phyloP scores from a whole-genome alignment of 2,329 filamentous ascomycete species.

The Saccharata proteae region DNA sequence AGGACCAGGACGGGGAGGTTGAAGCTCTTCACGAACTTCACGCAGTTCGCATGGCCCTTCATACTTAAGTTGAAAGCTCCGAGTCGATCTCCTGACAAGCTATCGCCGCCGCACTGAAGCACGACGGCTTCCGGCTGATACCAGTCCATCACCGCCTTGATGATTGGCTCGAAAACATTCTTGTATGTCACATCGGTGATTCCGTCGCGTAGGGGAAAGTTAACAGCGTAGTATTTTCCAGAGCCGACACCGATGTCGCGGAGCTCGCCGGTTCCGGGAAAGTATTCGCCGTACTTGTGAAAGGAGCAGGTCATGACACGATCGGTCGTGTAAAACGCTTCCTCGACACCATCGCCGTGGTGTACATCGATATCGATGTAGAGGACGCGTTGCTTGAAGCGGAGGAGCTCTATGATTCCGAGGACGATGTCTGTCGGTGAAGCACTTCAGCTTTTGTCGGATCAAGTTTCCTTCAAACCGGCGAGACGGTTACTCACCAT shows the following conservation, averaged over 20 bases:
- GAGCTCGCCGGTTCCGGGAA: conserved; percentile 57
- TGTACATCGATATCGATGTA: conserved; percentile 59
- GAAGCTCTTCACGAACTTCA: conserved; percentile 57
- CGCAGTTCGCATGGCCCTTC: conserved; percentile 58
- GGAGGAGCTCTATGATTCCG: conserved; percentile 51
- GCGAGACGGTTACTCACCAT: conserved; percentile 25
- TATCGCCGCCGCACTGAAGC: conserved; percentile 57
- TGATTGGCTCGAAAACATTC: conserved; percentile 56
- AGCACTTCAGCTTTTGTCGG: too few species aligned
- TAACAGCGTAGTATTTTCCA: conserved; percentile 57
- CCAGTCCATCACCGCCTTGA: conserved; percentile 56
- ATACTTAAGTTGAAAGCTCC: conserved; percentile 62
- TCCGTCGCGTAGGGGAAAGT: conserved; percentile 57
- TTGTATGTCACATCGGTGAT: conserved; percentile 58
- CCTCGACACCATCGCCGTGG: conserved; percentile 57
- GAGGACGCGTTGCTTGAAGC: conserved; percentile 51
- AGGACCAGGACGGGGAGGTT: conserved; percentile 53
- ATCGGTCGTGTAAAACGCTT: conserved; percentile 60
- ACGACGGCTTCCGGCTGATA: conserved; percentile 57
- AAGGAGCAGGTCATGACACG: conserved; percentile 62
- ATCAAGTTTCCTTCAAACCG: too few species aligned
- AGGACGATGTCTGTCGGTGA: conserved; percentile 53
- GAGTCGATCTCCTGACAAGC: conserved; percentile 52
- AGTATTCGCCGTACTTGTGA: conserved; percentile 63
- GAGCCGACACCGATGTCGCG: conserved; percentile 55